Evolutionary conservation across 768 basidiomycete genomes (phyloP).

Genomic region (Scleroderma bovista): DNA sequence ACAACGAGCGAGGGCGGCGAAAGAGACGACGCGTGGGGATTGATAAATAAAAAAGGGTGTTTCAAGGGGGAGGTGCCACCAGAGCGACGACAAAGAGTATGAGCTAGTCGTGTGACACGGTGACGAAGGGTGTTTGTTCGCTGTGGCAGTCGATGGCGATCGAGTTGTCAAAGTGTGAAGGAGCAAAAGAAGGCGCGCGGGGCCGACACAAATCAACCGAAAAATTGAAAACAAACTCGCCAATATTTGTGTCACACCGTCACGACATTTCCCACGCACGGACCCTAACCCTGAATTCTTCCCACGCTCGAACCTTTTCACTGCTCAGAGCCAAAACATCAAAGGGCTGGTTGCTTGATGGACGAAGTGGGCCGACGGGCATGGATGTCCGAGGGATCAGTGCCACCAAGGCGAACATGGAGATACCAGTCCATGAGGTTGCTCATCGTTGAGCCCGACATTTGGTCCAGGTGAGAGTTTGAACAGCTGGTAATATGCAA

Average conservation of each 20-base stretch:
- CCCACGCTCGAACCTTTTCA: slow-evolving; percentile 24
- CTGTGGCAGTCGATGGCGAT: slow-evolving; percentile 45
- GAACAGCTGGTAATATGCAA: neutral
- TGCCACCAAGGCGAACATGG: neutral
- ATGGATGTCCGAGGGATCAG: too few relatives aligned
- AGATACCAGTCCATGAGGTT: neutral
- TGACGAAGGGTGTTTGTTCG: slow-evolving; percentile 37
- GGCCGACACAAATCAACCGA: slow-evolving; percentile 37
- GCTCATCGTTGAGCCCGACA: too few relatives aligned
- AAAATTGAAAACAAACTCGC: slow-evolving; percentile 36
- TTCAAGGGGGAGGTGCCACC: slow-evolving; percentile 20
- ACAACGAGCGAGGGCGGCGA: slow-evolving; percentile 16
- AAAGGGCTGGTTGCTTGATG: slow-evolving; percentile 1
- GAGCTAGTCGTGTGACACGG: slow-evolving; percentile 31
- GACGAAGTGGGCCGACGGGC: neutral
- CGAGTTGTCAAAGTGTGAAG: slow-evolving; percentile 40
- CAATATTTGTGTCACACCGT: slow-evolving; percentile 35
- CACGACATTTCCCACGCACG: slow-evolving; percentile 37
- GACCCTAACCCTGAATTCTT: slow-evolving; percentile 37
- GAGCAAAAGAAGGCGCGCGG: slow-evolving; percentile 40
- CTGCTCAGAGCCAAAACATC: neutral
- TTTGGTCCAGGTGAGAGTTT: neutral
- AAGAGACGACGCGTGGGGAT: slow-evolving; percentile 39
- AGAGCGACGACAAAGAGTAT: slow-evolving; percentile 12
- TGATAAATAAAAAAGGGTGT: slow-evolving; percentile 32